Percentiles rank a stretch among this genome's conserved stretches.
These are phyloP conservation scores for Colletotrichum sp. DNA, from an alignment of 2,329 filamentous ascomycete genomes.

Conservation along the genomic window DNA sequence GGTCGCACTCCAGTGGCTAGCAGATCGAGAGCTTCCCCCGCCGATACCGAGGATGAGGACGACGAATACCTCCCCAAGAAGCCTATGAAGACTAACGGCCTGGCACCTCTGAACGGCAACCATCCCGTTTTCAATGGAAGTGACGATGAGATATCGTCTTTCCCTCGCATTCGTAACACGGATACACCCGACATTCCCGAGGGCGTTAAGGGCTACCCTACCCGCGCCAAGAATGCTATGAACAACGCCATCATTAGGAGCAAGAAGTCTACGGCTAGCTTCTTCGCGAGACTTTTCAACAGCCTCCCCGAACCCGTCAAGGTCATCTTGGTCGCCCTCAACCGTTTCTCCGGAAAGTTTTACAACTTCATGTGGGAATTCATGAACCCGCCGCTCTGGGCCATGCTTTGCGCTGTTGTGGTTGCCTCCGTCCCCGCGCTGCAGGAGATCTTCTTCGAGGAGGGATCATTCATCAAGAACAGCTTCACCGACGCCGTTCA, in stretches of 20 bases:
- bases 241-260: constrained; percentile 29
- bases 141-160: constrained; percentile 64
- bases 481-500: constrained; percentile 87
- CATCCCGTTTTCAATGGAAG: constrained; percentile 34
- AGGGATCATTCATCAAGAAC: constrained; percentile 90
- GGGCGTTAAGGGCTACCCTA: constrained; percentile 46
- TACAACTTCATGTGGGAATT: constrained; percentile 81
- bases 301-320: constrained; percentile 50
- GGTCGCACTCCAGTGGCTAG: constrained; percentile 60
- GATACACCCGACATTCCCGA: constrained; percentile 45
- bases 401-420: constrained; percentile 90
- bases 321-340: constrained; percentile 31
- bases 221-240: constrained; percentile 38
- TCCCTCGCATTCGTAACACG: constrained; percentile 58
- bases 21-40: constrained; percentile 54
- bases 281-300: constrained; percentile 32
- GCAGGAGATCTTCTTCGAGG: constrained; percentile 85
- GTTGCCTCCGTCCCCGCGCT: constrained; percentile 87
- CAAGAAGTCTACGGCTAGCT: constrained; percentile 26
- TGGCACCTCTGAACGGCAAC: constrained; percentile 26
- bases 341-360: constrained; percentile 48
- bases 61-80: constrained; percentile 34
- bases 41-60: constrained; percentile 54
- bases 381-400: constrained; percentile 98
- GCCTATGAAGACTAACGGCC: constrained; percentile 19